Evolutionary conservation across 164 flowering plant species (phyloP).

Genomic region (Platanus orientalis): DNA sequence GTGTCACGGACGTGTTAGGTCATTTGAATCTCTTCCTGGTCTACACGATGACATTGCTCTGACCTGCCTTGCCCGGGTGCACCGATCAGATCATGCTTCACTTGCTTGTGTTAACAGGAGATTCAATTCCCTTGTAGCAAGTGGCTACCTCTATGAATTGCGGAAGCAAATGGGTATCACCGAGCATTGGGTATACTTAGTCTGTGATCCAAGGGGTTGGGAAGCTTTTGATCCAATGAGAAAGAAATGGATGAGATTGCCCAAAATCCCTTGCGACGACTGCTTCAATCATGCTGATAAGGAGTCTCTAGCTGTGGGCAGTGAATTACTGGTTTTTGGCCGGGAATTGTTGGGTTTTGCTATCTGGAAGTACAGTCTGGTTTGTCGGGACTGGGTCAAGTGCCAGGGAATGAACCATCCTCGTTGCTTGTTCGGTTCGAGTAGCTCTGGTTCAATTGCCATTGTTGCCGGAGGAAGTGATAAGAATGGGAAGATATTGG

Average conservation of each 20-base stretch:
- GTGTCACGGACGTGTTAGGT: too few species aligned
- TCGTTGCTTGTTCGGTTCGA: not conserved
- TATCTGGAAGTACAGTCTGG: not conserved
- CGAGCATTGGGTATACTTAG: not conserved
- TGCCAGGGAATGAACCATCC: not conserved
- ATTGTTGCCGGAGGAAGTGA: slow-evolving; percentile 4
- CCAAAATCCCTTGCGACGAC: not conserved
- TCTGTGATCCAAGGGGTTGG: not conserved
- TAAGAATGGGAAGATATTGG: slow-evolving; percentile 4
- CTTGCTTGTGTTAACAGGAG: not conserved
- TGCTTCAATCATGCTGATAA: not conserved
- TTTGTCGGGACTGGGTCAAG: not conserved
- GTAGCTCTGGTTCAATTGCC: not conserved
- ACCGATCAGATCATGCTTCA: not conserved
- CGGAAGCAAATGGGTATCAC: not conserved
- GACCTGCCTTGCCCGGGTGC: not conserved
- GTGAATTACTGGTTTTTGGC: not conserved
- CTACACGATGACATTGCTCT: not conserved
- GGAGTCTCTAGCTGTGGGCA: not conserved
- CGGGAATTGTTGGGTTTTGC: not conserved
- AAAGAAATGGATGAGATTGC: not conserved
- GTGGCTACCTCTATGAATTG: not conserved
- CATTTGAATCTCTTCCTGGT: not conserved
- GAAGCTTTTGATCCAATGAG: not conserved
- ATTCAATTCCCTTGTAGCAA: not conserved